Conservation (phyloP, 371 early-diverging fungal species). For the Mucor irregularis region DNA sequence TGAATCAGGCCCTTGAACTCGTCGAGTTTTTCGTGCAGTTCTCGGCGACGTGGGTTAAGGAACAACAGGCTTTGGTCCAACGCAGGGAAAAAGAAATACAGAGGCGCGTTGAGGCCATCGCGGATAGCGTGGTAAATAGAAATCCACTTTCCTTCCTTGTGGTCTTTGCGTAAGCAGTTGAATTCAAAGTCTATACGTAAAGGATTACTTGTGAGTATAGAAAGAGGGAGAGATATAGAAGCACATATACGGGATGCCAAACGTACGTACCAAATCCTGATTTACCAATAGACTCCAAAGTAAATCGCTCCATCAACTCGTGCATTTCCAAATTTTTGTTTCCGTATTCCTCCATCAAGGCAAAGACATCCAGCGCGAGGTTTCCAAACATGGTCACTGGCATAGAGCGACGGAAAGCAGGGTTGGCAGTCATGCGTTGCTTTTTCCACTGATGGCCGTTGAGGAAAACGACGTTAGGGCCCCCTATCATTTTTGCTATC, state of each 20-base stretch:
- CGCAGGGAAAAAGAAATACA: no score
- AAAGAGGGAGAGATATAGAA: neutral
- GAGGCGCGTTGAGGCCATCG: no score
- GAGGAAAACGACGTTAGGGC: neutral
- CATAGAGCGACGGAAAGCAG: conserved; percentile 44
- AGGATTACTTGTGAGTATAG: no score
- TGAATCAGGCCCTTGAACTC: no score
- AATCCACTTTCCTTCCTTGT: no score
- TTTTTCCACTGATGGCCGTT: conserved; percentile 4
- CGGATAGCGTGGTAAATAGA: no score
- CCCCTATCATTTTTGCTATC: neutral
- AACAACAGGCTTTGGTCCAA: no score
- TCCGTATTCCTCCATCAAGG: conserved; percentile 14
- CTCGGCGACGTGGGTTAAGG: no score
- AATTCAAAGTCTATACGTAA: neutral
- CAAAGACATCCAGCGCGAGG: conserved; percentile 20
- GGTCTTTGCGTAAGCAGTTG: no score
- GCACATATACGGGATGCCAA: no score
- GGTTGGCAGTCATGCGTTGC: conserved; percentile 26
- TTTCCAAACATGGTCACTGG: conserved; percentile 35
- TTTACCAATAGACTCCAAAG: conserved; percentile 40
- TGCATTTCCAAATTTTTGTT: conserved; percentile 11
- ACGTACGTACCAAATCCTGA: conserved; percentile 32
- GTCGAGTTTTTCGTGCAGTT: no score
- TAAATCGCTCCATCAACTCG: conserved; percentile 24